Evolutionary conservation across 352 stramenopile species (phyloP).

Genomic region (Pythium plurisporium): DNA sequence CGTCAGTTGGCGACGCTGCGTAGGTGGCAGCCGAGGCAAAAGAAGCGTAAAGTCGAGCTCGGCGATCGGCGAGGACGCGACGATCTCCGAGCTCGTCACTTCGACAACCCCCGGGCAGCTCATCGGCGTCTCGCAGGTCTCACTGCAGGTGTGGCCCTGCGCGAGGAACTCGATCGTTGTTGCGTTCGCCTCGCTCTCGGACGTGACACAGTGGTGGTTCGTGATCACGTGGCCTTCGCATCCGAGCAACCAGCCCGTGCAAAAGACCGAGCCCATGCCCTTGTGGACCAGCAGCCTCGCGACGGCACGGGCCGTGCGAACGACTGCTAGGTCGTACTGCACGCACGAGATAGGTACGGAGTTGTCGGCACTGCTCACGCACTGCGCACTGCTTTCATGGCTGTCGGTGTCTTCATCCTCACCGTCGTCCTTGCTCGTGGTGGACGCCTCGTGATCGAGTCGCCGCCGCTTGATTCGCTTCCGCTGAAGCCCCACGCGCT

Average conservation of each 20-base stretch:
- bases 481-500: not conserved
- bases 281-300: slow-evolving; percentile 48
- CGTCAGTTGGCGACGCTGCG: slow-evolving; percentile 17
- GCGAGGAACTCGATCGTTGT: slow-evolving; percentile 46
- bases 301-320: slow-evolving; percentile 22
- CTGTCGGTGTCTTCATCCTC: not conserved
- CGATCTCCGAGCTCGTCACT: slow-evolving; percentile 26
- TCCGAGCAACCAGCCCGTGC: slow-evolving; percentile 48
- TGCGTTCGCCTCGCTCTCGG: slow-evolving; percentile 25
- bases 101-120: slow-evolving; percentile 33
- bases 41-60: slow-evolving; percentile 43
- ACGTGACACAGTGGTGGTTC: slow-evolving; percentile 48
- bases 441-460: not conserved
- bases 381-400: not conserved
- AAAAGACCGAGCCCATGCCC: slow-evolving; percentile 31
- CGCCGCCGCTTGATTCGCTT: not conserved
- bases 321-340: slow-evolving; percentile 12
- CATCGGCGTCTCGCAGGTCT: slow-evolving; percentile 24
- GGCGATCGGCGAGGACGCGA: slow-evolving; percentile 24
- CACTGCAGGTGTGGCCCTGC: slow-evolving; percentile 21
- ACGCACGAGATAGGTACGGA: slow-evolving; percentile 28
- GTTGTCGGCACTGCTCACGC: not conserved
- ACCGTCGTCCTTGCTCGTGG: not conserved
- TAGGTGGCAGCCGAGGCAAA: slow-evolving; percentile 12
- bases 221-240: slow-evolving; percentile 57